phyloP scores from a whole-genome alignment of 2,329 filamentous ascomycete genomes.

The Fusarium protoensiforme region DNA sequence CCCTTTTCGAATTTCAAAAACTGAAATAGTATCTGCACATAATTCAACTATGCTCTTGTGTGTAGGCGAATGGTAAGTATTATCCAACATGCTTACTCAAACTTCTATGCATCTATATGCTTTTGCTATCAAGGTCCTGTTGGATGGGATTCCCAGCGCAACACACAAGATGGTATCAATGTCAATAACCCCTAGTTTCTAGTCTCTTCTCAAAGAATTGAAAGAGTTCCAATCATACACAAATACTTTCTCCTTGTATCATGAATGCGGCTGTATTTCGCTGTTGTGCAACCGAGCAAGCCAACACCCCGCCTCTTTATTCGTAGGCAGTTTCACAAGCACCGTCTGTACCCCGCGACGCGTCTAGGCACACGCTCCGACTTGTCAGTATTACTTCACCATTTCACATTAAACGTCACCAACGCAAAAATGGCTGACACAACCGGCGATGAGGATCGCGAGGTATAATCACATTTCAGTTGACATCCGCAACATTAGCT shows the following conservation, averaged over 20 bases:
- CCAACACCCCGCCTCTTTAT: constrained; percentile 18
- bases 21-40: neutral
- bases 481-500: neutral
- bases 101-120: neutral
- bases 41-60: neutral
- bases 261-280: neutral
- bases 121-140: neutral
- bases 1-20: neutral
- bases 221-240: neutral
- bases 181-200: neutral
- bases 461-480: constrained; percentile 42
- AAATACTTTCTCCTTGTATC: neutral
- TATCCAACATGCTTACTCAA: neutral
- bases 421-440: constrained; percentile 47
- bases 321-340: neutral
- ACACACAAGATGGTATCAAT: neutral
- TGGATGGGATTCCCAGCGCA: neutral
- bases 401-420: neutral
- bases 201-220: neutral
- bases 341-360: constrained; percentile 31
- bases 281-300: neutral
- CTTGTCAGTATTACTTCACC: neutral
- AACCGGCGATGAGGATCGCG: constrained; percentile 48
- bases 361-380: constrained; percentile 24
- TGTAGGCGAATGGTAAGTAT: neutral